Conservation (phyloP, 495 filamentous ascomycete genomes). For the Neurospora tetraspora region DNA sequence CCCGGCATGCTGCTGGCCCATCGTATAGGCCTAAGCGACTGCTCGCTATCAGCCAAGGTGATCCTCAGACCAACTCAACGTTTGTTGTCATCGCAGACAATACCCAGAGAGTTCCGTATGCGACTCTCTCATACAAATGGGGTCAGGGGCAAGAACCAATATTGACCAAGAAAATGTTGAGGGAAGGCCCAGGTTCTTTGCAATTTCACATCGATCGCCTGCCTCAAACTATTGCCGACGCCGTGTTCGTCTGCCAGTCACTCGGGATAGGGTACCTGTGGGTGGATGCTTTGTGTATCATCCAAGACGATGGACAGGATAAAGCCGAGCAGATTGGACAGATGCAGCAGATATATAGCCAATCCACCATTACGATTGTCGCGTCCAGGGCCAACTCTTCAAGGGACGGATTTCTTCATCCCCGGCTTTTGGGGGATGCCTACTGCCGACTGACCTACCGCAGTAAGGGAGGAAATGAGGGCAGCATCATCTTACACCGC, state of each 20-base stretch:
- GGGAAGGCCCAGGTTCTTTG: background rate
- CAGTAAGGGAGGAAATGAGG: background rate
- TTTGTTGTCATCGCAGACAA: background rate
- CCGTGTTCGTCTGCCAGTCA: background rate
- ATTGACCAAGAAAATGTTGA: background rate
- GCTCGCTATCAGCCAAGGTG: background rate
- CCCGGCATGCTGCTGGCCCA: background rate
- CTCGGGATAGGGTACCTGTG: background rate
- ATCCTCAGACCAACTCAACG: background rate
- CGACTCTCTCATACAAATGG: background rate
- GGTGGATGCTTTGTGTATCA: background rate
- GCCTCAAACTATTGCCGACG: background rate
- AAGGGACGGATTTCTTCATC: background rate
- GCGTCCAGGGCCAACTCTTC: background rate
- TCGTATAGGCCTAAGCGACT: background rate
- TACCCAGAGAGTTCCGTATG: background rate
- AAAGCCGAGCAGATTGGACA: background rate
- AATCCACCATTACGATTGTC: background rate
- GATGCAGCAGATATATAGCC: background rate
- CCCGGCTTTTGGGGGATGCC: background rate
- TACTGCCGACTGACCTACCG: background rate
- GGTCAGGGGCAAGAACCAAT: background rate
- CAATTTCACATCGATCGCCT: background rate
- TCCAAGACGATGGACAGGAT: background rate
- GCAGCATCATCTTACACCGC: background rate